Percentiles rank a stretch among this genome's conserved stretches.
phyloP scores from a whole-genome alignment of 2,329 filamentous ascomycete species.

The Xylaria hypoxylon region DNA sequence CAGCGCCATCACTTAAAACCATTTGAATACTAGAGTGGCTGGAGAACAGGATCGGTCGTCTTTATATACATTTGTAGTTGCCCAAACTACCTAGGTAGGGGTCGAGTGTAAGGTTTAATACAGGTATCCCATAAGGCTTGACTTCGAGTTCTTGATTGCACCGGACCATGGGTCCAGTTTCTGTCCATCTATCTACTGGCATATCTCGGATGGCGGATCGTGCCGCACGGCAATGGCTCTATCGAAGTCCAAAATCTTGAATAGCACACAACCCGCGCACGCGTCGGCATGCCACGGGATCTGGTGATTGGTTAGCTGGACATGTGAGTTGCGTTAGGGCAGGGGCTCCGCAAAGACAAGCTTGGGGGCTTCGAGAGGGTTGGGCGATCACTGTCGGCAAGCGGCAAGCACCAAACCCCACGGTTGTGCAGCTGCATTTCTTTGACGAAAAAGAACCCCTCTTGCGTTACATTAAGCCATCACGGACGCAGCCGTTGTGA shows the following conservation, averaged over 20 bases:
- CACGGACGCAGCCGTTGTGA: conserved; percentile 38
- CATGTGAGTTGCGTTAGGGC: conserved; percentile 41
- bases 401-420: conserved; percentile 44
- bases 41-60: neutral
- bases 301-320: conserved; percentile 45
- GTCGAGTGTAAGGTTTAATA: neutral
- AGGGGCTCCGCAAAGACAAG: conserved; percentile 36
- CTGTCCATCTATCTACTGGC: neutral
- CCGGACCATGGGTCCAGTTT: neutral
- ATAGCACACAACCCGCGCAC: conserved; percentile 13
- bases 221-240: conserved; percentile 44
- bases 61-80: neutral
- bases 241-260: conserved; percentile 21
- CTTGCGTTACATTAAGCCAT: conserved; percentile 48
- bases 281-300: conserved; percentile 39
- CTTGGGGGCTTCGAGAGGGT: conserved; percentile 29
- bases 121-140: neutral
- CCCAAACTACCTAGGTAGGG: no score
- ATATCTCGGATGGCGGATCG: conserved; percentile 42
- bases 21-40: conserved; percentile 5
- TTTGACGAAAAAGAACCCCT: conserved; percentile 31
- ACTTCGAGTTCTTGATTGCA: neutral
- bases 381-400: conserved; percentile 47
- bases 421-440: conserved; percentile 40
- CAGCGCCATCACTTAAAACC: conserved; percentile 31